Conservation (phyloP, 139 green algal species). For the Zygnema cylindricum region DNA sequence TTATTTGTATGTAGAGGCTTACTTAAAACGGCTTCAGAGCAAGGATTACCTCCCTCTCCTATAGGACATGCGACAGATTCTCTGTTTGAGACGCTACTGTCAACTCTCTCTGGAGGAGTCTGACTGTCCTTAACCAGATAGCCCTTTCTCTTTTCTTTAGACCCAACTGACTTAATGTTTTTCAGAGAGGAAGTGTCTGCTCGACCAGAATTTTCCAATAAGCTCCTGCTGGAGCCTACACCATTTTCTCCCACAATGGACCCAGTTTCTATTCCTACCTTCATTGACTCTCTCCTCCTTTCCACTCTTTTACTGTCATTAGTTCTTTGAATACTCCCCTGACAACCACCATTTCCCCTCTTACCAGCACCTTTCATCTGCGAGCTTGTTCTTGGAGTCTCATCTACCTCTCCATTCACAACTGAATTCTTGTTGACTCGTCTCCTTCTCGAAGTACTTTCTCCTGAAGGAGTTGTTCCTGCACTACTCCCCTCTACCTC, state of each 20-base stretch:
- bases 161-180: too few relatives aligned
- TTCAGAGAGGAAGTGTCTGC: neutral
- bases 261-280: neutral
- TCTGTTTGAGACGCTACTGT: neutral
- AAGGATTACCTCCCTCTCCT: too few relatives aligned
- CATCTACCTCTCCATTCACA: too few relatives aligned
- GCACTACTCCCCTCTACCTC: too few relatives aligned
- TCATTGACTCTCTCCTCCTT: neutral
- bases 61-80: neutral
- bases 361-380: neutral
- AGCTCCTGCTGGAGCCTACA: neutral
- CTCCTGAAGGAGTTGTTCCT: neutral
- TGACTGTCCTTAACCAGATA: neutral
- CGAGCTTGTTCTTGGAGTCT: neutral
- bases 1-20: neutral
- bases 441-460: constrained; percentile 1
- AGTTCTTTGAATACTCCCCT: neutral
- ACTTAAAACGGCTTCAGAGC: too few relatives aligned
- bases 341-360: neutral
- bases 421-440: neutral
- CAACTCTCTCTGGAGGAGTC: neutral
- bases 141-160: neutral
- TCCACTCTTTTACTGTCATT: neutral
- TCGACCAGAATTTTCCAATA: neutral
- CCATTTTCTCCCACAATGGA: neutral